Evolutionary conservation across 1,139 yeast species (phyloP).

Genomic region (Lodderomyces elongisporus): DNA sequence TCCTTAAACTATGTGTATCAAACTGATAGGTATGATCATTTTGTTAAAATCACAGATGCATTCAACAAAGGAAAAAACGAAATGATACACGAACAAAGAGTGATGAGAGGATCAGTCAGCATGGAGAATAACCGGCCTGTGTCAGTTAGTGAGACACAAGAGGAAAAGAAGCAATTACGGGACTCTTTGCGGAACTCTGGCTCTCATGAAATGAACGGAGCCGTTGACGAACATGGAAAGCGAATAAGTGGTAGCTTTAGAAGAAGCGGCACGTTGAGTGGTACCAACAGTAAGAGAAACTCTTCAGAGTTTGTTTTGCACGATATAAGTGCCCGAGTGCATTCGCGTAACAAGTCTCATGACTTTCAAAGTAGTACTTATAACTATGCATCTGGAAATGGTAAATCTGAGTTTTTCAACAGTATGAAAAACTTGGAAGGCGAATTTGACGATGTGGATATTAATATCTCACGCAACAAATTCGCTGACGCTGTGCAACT

Average conservation of each 20-base stretch:
- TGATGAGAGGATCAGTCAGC: conserved; percentile 19
- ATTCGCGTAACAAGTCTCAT: conserved; percentile 48
- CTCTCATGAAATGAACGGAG: conserved; percentile 17
- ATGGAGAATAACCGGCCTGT: not conserved
- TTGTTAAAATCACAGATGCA: conserved; percentile 51
- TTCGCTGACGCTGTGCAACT: conserved; percentile 52
- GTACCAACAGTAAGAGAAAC: conserved; percentile 17
- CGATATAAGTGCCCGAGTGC: conserved; percentile 52
- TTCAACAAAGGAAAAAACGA: conserved; percentile 65
- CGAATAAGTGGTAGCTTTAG: conserved; percentile 21
- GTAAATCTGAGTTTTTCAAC: conserved; percentile 30
- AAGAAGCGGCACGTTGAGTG: conserved; percentile 1
- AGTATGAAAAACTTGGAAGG: conserved; percentile 56
- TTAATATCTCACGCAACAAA: conserved; percentile 57
- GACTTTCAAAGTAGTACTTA: conserved; percentile 25
- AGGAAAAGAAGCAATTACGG: conserved; percentile 38
- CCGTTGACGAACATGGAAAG: conserved; percentile 21
- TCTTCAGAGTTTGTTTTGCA: conserved; percentile 43
- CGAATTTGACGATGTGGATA: conserved; percentile 61
- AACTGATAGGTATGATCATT: conserved; percentile 60
- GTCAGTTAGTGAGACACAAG: conserved; percentile 18
- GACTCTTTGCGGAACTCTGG: conserved; percentile 40
- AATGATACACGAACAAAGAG: conserved; percentile 43
- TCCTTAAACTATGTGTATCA: conserved; percentile 57
- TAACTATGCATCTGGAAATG: conserved; percentile 13